Evolutionary conservation across 306 rosid genomes (phyloP), one percentile per base, ranked within the genome.

Genomic region (Mimosa pudica): DNA sequence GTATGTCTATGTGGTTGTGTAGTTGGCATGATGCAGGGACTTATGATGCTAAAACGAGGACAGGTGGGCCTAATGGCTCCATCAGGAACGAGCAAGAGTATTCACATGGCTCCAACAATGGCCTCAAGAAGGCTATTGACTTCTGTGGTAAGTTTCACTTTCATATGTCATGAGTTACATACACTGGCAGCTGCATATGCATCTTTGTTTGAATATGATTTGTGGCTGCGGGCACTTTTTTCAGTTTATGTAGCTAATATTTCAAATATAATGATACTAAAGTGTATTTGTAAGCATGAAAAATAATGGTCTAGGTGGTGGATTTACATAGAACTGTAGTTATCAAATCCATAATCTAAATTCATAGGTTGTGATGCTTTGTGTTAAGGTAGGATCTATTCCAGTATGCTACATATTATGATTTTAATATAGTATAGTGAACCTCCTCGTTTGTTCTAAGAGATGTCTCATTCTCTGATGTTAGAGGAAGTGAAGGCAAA

Each of bases 11-110:
- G 74, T 49, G 52, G 14, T 77, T 38, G 73, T 81, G 71, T 76
- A 91, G 98, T 67, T 93, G 99, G 99, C 99, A 95, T 78, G 99
- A 95, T 77, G 99, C 99, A 16, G 97, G 99, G 0, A 95, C 99
- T 18, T 93, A 89, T 78, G 99, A 95, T 67, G 93, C 81, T 18
- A 84, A 73, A 6, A 77, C 91, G 3, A 95, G 90, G 79, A 90
- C 96, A 17, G 98, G 98, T 42, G 99, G 99, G 64, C 91, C 99
- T 44, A 93, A 95, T 57, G 97, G 93, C 51, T 95, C 99, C 14
- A 95, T 95, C 20, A 84, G 97, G 88, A 93, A 76, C 68, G 97
- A 90, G 81, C 97, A 88, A 80, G 99, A 95, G 87, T 91, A 18
- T 82, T 85, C 87, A 72, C 98, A 93, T 63, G 97, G 93, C 49